Percentiles rank a stretch among this genome's conserved stretches.
Conservation (phyloP, 306 rosid genomes). For the Cucumis melo region DNA sequence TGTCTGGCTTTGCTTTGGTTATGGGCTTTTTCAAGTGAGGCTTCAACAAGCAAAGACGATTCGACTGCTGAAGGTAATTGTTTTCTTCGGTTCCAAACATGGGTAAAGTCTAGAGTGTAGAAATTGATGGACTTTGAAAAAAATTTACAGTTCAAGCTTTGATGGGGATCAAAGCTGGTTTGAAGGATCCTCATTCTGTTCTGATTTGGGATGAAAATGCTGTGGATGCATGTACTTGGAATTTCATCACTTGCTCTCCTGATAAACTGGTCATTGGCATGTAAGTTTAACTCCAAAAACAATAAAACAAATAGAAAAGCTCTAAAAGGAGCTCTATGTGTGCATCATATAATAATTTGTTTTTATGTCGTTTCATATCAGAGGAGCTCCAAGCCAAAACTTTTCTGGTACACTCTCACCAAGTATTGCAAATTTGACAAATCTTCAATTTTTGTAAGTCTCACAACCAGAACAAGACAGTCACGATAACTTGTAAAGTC, state of each 20-base stretch:
- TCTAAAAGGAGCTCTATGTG: neutral
- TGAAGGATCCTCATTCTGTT: slow-evolving; percentile 38
- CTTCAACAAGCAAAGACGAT: slow-evolving; percentile 41
- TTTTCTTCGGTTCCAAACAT: slow-evolving; percentile 1
- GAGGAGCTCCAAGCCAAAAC: slow-evolving; percentile 74
- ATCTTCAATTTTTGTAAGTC: slow-evolving; percentile 62
- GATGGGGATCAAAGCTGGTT: slow-evolving; percentile 25
- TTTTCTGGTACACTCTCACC: slow-evolving; percentile 76
- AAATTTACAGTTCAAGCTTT: slow-evolving; percentile 41
- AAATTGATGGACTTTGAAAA: neutral
- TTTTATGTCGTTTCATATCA: slow-evolving; percentile 16
- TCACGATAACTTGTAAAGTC: neutral
- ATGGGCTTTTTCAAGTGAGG: slow-evolving; percentile 29
- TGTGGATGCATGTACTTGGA: slow-evolving; percentile 67
- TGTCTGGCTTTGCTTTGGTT: slow-evolving; percentile 25
- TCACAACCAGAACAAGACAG: neutral
- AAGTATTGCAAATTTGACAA: slow-evolving; percentile 70
- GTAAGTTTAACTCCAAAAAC: slow-evolving; percentile 18
- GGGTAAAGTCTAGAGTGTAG: neutral
- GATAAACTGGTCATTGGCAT: slow-evolving; percentile 28
- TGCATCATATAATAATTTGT: neutral
- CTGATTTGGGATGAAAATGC: slow-evolving; percentile 41
- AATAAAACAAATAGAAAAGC: neutral
- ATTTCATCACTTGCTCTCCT: slow-evolving; percentile 40
- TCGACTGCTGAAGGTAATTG: slow-evolving; percentile 41